Evolutionary conservation across 768 basidiomycete species (phyloP), one percentile per base, ranked within the genome.

Genomic region (Tylopilus plumbeoviolaceoides): DNA sequence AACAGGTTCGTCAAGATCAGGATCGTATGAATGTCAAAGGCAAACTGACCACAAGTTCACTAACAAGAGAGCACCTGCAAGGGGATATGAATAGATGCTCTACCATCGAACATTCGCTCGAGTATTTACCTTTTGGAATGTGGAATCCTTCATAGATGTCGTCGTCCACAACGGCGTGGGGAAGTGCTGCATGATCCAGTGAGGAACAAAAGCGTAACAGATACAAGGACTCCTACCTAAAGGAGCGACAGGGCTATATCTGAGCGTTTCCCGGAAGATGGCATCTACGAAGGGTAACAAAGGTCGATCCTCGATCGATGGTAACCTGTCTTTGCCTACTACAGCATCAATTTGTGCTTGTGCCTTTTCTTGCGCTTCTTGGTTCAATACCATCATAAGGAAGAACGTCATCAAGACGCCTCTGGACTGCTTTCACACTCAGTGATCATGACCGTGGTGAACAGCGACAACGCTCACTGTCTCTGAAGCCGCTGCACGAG

Each of bases 101-200:
- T n/a, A 31, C 15, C 4, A 4, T 0, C 8, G 27, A 8, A 28
- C 27, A 28, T 28, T 8, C 2, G 5, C 7, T 4, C 1, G 7
- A 17, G 38, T 18, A 49, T n/a, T 44, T 10, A 60, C 60, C 50
- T 51, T 73, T 72, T 5, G 82, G 81, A 46, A 84, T 84, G 12
- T 75, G 63, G 49, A 77, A 78, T 17, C 75, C 72, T 23, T 62
- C 59, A 47, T 75, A 77, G 7, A 69, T 49, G 42, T 77, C 75
- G 28, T 76, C 74, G n/a, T 71, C 54, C 0, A 72, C 72, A 4
- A 61, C 23, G 6, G 54, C 44, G 51, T 69, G 71, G 1, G 70
- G 63, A 8, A 72, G 9, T 5, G 56, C 68, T 63, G 6, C 0
- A 8, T 20, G 35, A 18, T 21, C 11, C 17, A 28, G 1, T 48